Evolutionary conservation across 805 yeast genomes (phyloP), one percentile per base, ranked within the genome.

Genomic region (Sugiyamaella americana): DNA sequence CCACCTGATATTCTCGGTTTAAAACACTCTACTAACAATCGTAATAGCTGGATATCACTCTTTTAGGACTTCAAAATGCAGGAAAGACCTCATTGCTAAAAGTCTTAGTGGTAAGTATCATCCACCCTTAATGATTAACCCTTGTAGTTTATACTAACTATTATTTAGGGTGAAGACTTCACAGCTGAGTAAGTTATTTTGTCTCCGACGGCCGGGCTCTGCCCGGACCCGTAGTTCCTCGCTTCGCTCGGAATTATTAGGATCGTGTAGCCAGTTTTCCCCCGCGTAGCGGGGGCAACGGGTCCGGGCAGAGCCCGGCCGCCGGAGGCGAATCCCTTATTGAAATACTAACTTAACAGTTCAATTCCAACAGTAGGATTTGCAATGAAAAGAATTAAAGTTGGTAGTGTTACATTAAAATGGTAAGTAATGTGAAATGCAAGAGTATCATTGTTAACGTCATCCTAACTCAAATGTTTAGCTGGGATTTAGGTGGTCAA

Each of bases 401-500:
- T 59, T 41, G 68, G 68, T 13, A 52, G 57, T 3, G 69, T 64
- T 16, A 62, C 64, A 16, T 53, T 64, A n/a, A 64, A 64, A 52
- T 65, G 67, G 64, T 60, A 43, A 23, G 63, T 32, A 8, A 23
- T 11, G 39, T n/a, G n/a, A n/a, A 29, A 13, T 13, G 34, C 13
- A n/a, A n/a, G n/a, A n/a, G n/a, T n/a, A n/a, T n/a, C n/a, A n/a
- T n/a, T n/a, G n/a, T n/a, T n/a, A n/a, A n/a, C n/a, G n/a, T n/a
- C 29, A 17, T 20, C 8, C 24, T 22, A 18, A 20, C 17, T 19
- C 23, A 19, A 16, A 24, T n/a, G 19, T n/a, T 4, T 32, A 60
- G 65, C 55, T 65, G 69, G 69, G 69, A 65, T 60, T 53, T 65
- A 35, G 69, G 69, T 6, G 69, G 69, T 2, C 69, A 65, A 51